phyloP scores from a whole-genome alignment of 371 early-diverging fungal genomes.

The Apophysomyces trapeziformis region DNA sequence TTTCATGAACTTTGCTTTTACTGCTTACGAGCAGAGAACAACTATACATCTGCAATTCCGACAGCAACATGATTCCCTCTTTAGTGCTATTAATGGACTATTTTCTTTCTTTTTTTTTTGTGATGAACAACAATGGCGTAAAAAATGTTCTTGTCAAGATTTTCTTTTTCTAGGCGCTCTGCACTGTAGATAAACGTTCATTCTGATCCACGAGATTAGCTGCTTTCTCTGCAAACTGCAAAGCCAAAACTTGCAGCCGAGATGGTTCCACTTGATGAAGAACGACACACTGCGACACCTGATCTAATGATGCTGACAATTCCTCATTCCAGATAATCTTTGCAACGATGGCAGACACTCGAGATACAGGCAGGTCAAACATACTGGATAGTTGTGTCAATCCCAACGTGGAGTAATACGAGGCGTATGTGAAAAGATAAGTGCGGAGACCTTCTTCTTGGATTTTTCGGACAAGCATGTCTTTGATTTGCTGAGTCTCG shows the following conservation, averaged over 20 bases:
- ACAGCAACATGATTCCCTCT: neutral
- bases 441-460: slow-evolving; percentile 96
- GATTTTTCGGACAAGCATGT: slow-evolving; percentile 87
- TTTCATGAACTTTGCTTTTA: no score
- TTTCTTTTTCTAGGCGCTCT: slow-evolving; percentile 41
- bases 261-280: slow-evolving; percentile 85
- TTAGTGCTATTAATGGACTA: slow-evolving; percentile 7
- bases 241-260: slow-evolving; percentile 84
- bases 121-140: slow-evolving; percentile 5
- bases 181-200: slow-evolving; percentile 79
- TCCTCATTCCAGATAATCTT: slow-evolving; percentile 95
- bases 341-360: slow-evolving; percentile 79
- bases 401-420: slow-evolving; percentile 87
- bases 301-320: slow-evolving; percentile 82
- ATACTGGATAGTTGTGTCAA: slow-evolving; percentile 80
- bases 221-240: slow-evolving; percentile 90
- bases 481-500: slow-evolving; percentile 78
- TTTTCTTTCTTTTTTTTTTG: neutral
- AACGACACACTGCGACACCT: slow-evolving; percentile 78
- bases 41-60: no score
- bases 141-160: slow-evolving; percentile 31
- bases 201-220: slow-evolving; percentile 87
- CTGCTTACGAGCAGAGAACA: no score
- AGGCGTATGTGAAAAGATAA: slow-evolving; percentile 90
- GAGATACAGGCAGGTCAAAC: slow-evolving; percentile 79